Evolutionary conservation across 352 stramenopile genomes (phyloP).

Genomic region (Phytophthora chlamydospora): DNA sequence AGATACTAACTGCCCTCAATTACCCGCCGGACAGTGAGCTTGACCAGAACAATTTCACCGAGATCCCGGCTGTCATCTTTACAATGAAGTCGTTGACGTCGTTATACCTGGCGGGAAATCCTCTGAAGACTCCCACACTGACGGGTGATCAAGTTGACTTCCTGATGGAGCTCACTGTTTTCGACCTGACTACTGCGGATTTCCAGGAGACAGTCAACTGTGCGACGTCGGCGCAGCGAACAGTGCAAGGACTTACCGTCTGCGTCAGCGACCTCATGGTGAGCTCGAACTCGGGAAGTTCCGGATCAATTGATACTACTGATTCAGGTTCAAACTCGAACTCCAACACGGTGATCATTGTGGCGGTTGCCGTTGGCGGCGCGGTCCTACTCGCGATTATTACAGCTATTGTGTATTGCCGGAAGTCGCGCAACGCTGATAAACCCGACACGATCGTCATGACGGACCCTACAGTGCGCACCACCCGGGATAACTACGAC

Average conservation of each 20-base stretch:
- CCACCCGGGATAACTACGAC: constrained; percentile 22
- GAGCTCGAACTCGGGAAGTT: constrained; percentile 12
- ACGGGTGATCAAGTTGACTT: constrained; percentile 32
- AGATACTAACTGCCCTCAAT: too few relatives aligned
- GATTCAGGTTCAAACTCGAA: constrained; percentile 4
- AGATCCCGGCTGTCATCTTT: constrained; percentile 34
- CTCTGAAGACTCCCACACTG: constrained; percentile 25
- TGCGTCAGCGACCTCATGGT: constrained; percentile 27
- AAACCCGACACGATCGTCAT: constrained; percentile 15
- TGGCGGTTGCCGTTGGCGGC: constrained; percentile 20
- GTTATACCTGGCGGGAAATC: constrained; percentile 28
- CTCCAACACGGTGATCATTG: constrained; percentile 24
- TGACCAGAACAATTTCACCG: constrained; percentile 33
- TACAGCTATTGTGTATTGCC: constrained; percentile 19
- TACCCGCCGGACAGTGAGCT: constrained; percentile 16
- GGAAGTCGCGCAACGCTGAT: background rate
- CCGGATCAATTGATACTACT: constrained; percentile 1
- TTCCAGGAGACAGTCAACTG: constrained; percentile 23
- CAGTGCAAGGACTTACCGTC: constrained; percentile 19
- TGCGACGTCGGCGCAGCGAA: constrained; percentile 13
- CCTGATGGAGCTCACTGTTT: constrained; percentile 15
- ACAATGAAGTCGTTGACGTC: constrained; percentile 25
- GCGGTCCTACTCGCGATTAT: constrained; percentile 20
- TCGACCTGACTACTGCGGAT: constrained; percentile 27
- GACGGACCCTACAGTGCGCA: constrained; percentile 23